Evolutionary conservation across 805 yeast genomes (phyloP).

Genomic region (Brettanomyces naardenensis): DNA sequence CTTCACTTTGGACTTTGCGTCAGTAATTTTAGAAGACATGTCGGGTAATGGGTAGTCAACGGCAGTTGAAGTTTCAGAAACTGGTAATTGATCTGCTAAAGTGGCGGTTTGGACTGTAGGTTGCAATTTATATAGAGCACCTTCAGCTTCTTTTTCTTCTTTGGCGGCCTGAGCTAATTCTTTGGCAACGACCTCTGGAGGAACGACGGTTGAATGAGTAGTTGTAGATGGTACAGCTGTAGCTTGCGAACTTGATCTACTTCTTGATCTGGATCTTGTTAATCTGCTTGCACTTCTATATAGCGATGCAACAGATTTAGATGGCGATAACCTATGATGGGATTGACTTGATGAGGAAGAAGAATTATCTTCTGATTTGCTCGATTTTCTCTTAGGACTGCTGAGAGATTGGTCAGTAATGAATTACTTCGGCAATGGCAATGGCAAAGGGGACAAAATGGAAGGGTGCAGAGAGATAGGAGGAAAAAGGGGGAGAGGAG

Average conservation of each 20-base stretch:
- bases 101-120: background rate
- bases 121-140: background rate
- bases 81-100: background rate
- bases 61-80: background rate
- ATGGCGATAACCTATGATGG: background rate
- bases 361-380: background rate
- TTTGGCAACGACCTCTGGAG: background rate
- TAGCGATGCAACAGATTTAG: constrained; percentile 3
- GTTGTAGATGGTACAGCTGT: constrained; percentile 1
- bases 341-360: background rate
- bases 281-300: constrained; percentile 2
- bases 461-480: background rate
- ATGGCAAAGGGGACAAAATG: too few relatives aligned
- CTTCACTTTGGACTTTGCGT: background rate
- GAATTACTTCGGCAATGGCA: too few relatives aligned
- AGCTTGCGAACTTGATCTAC: constrained; percentile 1
- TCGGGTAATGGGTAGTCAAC: background rate
- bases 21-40: background rate
- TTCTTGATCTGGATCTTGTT: background rate
- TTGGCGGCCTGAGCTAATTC: background rate
- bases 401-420: background rate
- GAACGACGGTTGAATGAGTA: background rate
- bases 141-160: constrained; percentile 1
- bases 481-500: background rate
- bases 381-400: constrained; percentile 1